Base-by-base conservation (phyloP, 2,329 filamentous ascomycete genomes). In the Botryotinia calthae region DNA sequence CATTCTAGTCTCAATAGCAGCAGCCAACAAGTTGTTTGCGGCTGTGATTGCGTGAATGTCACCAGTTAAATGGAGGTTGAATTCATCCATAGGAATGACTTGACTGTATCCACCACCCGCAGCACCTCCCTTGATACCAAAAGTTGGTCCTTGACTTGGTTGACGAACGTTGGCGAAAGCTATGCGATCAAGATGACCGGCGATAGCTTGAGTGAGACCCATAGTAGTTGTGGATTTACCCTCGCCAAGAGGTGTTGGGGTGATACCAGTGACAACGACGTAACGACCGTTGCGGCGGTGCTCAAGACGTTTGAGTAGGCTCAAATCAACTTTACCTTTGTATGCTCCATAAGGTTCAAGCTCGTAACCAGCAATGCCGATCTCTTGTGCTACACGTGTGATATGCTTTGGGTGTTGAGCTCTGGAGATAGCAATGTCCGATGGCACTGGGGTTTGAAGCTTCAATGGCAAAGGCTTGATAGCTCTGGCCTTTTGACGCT, bases 41-140 rank as follows among this genome's bases (percentile, higher is more conserved):
- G 95, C 95, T 70, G 94, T 94, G 80, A 99, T 96, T 76, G 96
- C 96, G 82, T 99, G 96, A 73, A 99, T 98, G 82, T 99, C 96
- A 79, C 96, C 96, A 72, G 96, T 99, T 79, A 99, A 85, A 82
- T 99, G 96, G 81, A 99, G 86, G 84, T 99, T 99, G 86, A 99
- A 99, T 83, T 99, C 96, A 79, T 99, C 96, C 96, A 99, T 99
- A 73, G 96, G 96, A 79, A 99, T 98, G 80, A 99, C 96, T 83
- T 99, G 96, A 82, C 94, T 97, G 88, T 98, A 99, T 56, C 96
- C 96, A 82, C 96, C 96, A 79, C 96, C 96, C 72, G 96, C 96
- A 74, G 96, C 96, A 79, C 96, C 96, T 75, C 96, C 96, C 87
- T 99, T 99, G 87, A 99, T 98, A 80, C 96, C 96, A 82, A 99